Percentiles rank a stretch among this genome's conserved stretches.
phyloP scores from a whole-genome alignment of 2,329 filamentous ascomycete genomes.

The Colletotrichum euphorbiae region DNA sequence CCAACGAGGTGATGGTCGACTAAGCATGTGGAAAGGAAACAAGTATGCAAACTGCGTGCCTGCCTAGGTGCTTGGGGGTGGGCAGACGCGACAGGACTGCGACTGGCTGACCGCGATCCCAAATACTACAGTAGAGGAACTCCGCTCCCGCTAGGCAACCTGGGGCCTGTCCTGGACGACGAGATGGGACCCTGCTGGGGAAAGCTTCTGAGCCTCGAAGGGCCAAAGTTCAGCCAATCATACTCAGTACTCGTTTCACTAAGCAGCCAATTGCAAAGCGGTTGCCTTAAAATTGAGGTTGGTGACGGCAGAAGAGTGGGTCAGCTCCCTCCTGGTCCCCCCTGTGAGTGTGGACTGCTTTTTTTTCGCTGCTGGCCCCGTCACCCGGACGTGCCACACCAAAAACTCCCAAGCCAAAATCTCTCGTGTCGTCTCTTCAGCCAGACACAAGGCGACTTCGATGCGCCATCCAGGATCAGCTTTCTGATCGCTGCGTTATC shows the following conservation, averaged over 20 bases:
- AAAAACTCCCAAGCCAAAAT: conserved; percentile 38
- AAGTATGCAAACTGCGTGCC: too few species aligned
- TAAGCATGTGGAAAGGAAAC: conserved; percentile 3
- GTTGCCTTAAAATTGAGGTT: conserved; percentile 29
- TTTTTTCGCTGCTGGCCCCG: conserved; percentile 20
- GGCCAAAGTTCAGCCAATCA: conserved; percentile 22
- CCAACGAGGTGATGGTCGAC: background rate
- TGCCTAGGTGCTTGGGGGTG: conserved; percentile 2
- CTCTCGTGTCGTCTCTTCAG: conserved; percentile 26
- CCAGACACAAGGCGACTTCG: conserved; percentile 31
- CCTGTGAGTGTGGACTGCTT: conserved; percentile 26
- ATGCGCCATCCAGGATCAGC: conserved; percentile 38
- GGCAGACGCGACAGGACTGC: conserved; percentile 9
- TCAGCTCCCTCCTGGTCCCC: background rate
- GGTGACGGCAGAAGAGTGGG: conserved; percentile 25
- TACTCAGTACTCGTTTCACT: background rate
- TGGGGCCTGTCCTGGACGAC: conserved; percentile 14
- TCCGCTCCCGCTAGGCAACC: background rate
- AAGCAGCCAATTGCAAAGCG: conserved; percentile 7
- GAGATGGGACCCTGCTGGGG: background rate
- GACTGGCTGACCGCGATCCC: background rate
- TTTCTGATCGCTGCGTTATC: conserved; percentile 36
- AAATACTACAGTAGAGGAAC: too few species aligned
- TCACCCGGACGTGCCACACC: conserved; percentile 36
- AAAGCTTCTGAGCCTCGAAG: conserved; percentile 16